Evolutionary conservation across 768 basidiomycete species (phyloP), one percentile per base, ranked within the genome.

Genomic region (Cystofilobasidium macerans): DNA sequence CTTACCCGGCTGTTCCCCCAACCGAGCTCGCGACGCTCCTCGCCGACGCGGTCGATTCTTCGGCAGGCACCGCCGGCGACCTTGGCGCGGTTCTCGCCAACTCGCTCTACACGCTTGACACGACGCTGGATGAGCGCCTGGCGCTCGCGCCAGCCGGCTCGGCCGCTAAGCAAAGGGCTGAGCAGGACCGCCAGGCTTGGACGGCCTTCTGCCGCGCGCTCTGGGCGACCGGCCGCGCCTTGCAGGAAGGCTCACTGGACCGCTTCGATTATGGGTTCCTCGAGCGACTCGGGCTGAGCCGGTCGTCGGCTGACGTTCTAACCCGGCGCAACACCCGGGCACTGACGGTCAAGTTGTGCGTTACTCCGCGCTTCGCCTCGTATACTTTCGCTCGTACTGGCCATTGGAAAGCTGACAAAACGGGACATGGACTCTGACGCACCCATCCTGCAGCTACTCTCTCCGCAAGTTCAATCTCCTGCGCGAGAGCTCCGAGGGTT

Each of bases 401-500:
- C 16, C 51, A 54, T 30, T 30, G 48, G 6, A 20, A 6, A 22
- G 7, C 45, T 47, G 9, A 16, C 45, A 13, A 8, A n/a, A n/a
- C n/a, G n/a, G n/a, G n/a, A n/a, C n/a, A n/a, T n/a, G n/a, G n/a
- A n/a, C 12, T 11, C 42, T 18, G 8, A 4, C 4, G 42, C 36
- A 8, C 22, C 42, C 16, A 40, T 22, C 30, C 24, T 30, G 24
- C 53, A 68, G 67, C 57, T 68, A 58, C 58, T 68, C 67, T 4
- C 56, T 68, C 26, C 91, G 91, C 78, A 99, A 98, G 77, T 94
- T 93, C 80, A 99, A 98, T 74, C 82, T 99, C 43, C 82, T 97
- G 20, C 86, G 95, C 42, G 95, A 99, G 78, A 89, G 95, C 72
- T 92, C 92, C 0, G 94, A 98, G 78, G 95, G 95, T 11, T 99